These are phyloP conservation scores for Haematococcus lacustris DNA, from an alignment of 139 green algal genomes.

Conservation along the genomic window DNA sequence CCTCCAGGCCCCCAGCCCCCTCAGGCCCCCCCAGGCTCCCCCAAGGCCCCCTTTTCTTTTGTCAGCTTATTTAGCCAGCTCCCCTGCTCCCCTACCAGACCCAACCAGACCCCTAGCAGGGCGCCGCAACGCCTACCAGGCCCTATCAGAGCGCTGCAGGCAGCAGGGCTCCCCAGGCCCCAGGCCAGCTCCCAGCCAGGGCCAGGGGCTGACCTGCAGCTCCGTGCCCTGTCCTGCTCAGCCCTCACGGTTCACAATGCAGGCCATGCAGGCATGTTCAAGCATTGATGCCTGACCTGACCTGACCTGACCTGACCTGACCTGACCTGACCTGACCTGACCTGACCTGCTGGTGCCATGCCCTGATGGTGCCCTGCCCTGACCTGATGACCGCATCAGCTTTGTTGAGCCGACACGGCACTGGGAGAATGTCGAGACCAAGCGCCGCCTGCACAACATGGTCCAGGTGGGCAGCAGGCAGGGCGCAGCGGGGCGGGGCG, in stretches of 20 bases:
- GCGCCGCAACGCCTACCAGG: too few species aligned
- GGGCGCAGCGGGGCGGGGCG: too few species aligned
- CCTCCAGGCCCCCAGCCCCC: too few species aligned
- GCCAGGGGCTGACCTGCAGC: too few species aligned
- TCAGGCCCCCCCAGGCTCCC: too few species aligned
- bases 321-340: background rate
- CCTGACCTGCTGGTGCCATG: background rate
- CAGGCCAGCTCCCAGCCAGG: too few species aligned
- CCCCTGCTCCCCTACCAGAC: too few species aligned
- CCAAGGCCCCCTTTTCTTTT: too few species aligned
- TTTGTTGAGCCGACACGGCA: slow-evolving; percentile 28
- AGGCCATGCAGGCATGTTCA: background rate
- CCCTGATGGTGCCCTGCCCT: background rate
- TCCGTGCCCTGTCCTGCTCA: background rate
- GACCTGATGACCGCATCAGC: background rate
- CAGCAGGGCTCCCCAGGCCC: too few species aligned
- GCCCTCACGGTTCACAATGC: background rate
- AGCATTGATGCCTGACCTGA: background rate
- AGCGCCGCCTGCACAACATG: slow-evolving; percentile 43
- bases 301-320: background rate
- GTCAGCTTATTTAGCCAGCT: too few species aligned
- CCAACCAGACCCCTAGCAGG: too few species aligned
- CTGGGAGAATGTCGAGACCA: slow-evolving; percentile 46
- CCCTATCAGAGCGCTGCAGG: too few species aligned
- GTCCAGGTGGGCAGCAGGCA: slow-evolving; percentile 27